These are phyloP conservation scores for Chloris gayana DNA, from an alignment of 176 grass and related monocot species.

Conservation along the genomic window DNA sequence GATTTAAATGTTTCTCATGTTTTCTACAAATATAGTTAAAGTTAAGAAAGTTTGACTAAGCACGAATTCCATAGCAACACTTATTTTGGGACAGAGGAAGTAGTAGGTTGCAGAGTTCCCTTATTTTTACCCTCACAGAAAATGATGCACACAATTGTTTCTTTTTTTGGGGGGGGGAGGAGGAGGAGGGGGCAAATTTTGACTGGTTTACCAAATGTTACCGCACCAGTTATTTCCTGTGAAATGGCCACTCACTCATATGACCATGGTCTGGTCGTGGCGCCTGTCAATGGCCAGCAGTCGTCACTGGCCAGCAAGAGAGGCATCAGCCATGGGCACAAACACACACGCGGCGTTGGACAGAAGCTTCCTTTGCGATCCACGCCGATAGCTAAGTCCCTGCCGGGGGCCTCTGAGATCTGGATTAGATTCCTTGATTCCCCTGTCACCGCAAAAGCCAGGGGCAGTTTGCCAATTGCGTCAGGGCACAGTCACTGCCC, in stretches of 20 bases:
- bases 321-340: not conserved
- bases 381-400: constrained; percentile 40
- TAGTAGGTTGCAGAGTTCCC: not conserved
- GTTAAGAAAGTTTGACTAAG: too few species aligned
- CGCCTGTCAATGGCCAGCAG: not conserved
- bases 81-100: too few species aligned
- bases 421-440: constrained; percentile 94
- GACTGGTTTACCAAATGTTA: not conserved
- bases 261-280: not conserved
- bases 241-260: not conserved
- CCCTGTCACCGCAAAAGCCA: constrained; percentile 78
- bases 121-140: not conserved
- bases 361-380: constrained; percentile 51
- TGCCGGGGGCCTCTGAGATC: constrained; percentile 47
- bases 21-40: too few species aligned
- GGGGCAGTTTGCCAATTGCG: constrained; percentile 62
- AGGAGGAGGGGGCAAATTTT: not conserved
- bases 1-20: too few species aligned
- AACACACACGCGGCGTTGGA: not conserved
- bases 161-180: too few species aligned
- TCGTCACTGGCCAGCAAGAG: not conserved
- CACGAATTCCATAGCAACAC: too few species aligned
- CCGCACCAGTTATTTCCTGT: not conserved
- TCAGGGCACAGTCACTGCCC: not conserved
- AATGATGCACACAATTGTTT: not conserved